Base-by-base conservation (phyloP, 495 filamentous ascomycete genomes). In the Margaritispora aquatica region DNA sequence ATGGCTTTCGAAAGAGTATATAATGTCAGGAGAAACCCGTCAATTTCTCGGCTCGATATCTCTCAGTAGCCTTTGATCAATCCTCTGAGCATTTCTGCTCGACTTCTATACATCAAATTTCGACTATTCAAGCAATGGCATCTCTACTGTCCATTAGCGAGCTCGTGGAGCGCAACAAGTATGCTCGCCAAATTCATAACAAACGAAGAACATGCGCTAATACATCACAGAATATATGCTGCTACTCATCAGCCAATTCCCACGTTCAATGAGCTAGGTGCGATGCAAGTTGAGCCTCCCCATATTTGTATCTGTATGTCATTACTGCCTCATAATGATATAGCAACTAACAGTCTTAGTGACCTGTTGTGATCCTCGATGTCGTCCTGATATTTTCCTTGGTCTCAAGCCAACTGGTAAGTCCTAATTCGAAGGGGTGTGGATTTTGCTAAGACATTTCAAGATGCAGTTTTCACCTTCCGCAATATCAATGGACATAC, bases 401-500 rank as follows among this genome's bases (percentile, higher is more conserved):
- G 50, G 66, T 26, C 29, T 69, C 13, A 24, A 61, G 1, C 20
- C 36, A 11, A 46, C 27, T 15, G 63, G 68, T 65, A 64, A 10
- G 44, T 21, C 27, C 53, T 27, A 21, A 31, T 34, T 26, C 2
- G 24, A 29, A 49, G 54, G 21, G 21, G 54, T 9, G 20, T 34
- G n/a, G 22, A 24, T 2, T 10, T 56, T 21, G 17, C 44, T 20
- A 29, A 21, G 4, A n/a, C 21, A 19, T n/a, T 19, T 1, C 1
- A 20, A 58, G 55, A 58, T 17, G 66, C 63, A 26, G 61, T 66
- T 10, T 11, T 64, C 46, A 58, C 65, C 23, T 34, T 55, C 55
- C 66, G 68, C 56, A 70, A 63, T 51, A 58, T 59, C 1, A 66
- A 63, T 22, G 68, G 66, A 19, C 65, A 62, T 44, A 54, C 66